Evolutionary conservation across 306 rosid genomes (phyloP).

Genomic region (Cucumis melo): DNA sequence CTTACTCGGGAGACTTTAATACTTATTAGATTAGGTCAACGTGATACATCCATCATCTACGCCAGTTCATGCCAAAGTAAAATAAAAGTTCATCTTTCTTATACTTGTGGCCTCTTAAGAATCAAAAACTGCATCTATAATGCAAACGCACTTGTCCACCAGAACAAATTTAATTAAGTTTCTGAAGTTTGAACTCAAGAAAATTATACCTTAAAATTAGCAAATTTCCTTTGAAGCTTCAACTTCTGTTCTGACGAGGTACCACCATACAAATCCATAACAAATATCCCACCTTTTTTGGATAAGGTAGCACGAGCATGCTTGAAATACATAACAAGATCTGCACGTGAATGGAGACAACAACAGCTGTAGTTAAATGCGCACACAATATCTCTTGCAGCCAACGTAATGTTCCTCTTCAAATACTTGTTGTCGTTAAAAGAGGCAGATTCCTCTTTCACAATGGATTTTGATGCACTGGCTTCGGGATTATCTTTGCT

Average conservation of each 20-base stretch:
- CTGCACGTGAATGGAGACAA: constrained; percentile 78
- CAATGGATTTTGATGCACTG: constrained; percentile 21
- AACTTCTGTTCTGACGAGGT: constrained; percentile 71
- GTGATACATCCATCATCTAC: not conserved
- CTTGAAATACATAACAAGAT: constrained; percentile 67
- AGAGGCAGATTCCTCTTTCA: constrained; percentile 21
- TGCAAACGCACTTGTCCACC: not conserved
- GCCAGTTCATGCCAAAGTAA: not conserved
- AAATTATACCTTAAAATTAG: constrained; percentile 67
- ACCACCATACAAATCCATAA: constrained; percentile 93
- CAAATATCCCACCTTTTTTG: constrained; percentile 69
- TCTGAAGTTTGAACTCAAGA: not conserved
- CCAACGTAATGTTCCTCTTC: constrained; percentile 24
- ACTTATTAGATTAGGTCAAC: not conserved
- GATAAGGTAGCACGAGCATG: constrained; percentile 55
- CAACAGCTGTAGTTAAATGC: constrained; percentile 96
- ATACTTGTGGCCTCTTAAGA: not conserved
- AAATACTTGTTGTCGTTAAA: constrained; percentile 15
- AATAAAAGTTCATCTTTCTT: not conserved
- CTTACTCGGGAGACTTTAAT: not conserved
- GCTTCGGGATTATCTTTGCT: constrained; percentile 11
- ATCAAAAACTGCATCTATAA: not conserved
- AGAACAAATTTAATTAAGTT: not conserved
- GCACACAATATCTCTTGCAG: constrained; percentile 69
- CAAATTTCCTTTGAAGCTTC: constrained; percentile 70